These are phyloP conservation scores for Vanderwaltozyma verrucispora DNA, from an alignment of 805 yeast genomes.

Conservation along the genomic window DNA sequence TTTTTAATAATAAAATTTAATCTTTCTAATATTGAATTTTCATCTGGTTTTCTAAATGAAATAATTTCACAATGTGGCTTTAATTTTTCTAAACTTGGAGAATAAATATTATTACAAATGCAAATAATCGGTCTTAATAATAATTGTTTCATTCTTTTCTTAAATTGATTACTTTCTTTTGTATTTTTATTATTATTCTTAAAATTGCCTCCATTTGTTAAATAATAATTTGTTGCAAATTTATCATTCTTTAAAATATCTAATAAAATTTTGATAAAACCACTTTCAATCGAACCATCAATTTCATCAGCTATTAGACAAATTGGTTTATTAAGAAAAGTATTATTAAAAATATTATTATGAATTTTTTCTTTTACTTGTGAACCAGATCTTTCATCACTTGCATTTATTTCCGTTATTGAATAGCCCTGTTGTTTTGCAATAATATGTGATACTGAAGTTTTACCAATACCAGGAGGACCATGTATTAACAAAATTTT, in stretches of 20 bases:
- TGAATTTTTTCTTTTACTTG: conserved; percentile 42
- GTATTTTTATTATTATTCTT: conserved; percentile 4
- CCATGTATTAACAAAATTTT: conserved; percentile 74
- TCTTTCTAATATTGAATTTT: conserved; percentile 36
- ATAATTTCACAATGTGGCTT: conserved; percentile 67
- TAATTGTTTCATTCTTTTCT: conserved; percentile 32
- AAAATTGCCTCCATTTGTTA: conserved; percentile 12
- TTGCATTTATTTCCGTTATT: conserved; percentile 77
- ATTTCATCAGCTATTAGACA: conserved; percentile 85
- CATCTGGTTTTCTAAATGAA: conserved; percentile 49
- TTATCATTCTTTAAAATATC: conserved; percentile 52
- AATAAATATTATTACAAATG: conserved; percentile 80
- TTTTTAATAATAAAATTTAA: conserved; percentile 40
- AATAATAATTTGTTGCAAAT: conserved; percentile 32
- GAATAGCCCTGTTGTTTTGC: conserved; percentile 76
- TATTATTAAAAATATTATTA: conserved; percentile 55
- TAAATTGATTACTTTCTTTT: conserved; percentile 17
- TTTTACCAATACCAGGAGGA: conserved; percentile 90
- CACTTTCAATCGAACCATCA: conserved; percentile 66
- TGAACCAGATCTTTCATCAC: conserved; percentile 62
- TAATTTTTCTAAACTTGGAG: conserved; percentile 62
- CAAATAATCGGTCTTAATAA: conserved; percentile 81
- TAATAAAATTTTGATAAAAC: conserved; percentile 46
- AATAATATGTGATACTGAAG: conserved; percentile 75
- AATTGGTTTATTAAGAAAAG: conserved; percentile 63